Evolutionary conservation across 331 rosid species (phyloP).

Genomic region (Phaseolus coccineus): DNA sequence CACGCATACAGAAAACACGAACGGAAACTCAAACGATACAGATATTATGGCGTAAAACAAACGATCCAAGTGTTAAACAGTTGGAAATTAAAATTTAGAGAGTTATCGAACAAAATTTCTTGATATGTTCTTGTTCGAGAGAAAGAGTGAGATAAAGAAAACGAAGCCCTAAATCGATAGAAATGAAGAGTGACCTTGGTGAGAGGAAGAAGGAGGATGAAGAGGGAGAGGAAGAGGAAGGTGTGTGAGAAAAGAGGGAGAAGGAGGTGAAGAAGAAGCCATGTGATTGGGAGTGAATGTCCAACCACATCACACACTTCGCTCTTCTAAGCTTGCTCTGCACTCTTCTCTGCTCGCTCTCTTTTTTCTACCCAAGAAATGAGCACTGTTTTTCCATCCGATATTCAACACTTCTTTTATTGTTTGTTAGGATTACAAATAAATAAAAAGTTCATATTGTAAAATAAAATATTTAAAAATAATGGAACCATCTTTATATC

Average conservation of each 20-base stretch:
- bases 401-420: background rate
- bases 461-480: too few species aligned
- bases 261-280: slow-evolving; percentile 61
- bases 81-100: background rate
- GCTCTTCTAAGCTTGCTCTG: slow-evolving; percentile 9
- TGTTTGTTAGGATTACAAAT: too few species aligned
- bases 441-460: too few species aligned
- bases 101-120: background rate
- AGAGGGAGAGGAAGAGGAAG: slow-evolving; percentile 48
- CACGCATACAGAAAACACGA: background rate
- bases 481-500: too few species aligned
- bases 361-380: background rate
- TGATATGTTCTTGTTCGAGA: background rate
- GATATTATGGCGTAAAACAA: background rate
- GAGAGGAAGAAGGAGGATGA: slow-evolving; percentile 16
- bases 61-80: slow-evolving; percentile 28
- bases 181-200: slow-evolving; percentile 26
- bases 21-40: background rate
- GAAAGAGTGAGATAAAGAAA: background rate
- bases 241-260: slow-evolving; percentile 39
- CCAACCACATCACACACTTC: slow-evolving; percentile 44
- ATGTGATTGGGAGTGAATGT: slow-evolving; percentile 63
- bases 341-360: background rate
- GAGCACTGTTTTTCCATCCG: background rate
- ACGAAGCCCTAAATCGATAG: slow-evolving; percentile 22